These are phyloP conservation scores for Leishmania arabica DNA, from an alignment of 208 protist species.

Conservation along the genomic window DNA sequence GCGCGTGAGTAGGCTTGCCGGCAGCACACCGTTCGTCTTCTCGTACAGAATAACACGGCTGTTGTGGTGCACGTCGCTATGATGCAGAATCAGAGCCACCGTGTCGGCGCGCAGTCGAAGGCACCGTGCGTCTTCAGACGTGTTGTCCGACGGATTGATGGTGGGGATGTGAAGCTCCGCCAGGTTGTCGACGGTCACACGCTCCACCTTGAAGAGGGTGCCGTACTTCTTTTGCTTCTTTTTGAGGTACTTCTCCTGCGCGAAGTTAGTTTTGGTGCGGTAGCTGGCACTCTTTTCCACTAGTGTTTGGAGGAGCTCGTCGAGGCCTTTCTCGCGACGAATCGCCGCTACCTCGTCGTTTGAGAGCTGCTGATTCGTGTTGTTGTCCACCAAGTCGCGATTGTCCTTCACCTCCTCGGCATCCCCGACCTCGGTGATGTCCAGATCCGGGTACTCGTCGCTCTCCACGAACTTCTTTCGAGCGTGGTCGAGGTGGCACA, in stretches of 20 bases:
- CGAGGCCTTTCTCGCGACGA: constrained; percentile 71
- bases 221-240: constrained; percentile 93
- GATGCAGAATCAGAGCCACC: constrained; percentile 83
- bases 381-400: constrained; percentile 79
- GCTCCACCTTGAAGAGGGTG: constrained; percentile 84
- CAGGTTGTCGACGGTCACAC: constrained; percentile 68
- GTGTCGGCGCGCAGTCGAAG: constrained; percentile 85
- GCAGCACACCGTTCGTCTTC: constrained; percentile 80
- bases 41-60: constrained; percentile 83
- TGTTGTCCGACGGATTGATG: constrained; percentile 72
- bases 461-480: constrained; percentile 58
- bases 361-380: constrained; percentile 79
- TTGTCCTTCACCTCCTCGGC: constrained; percentile 72
- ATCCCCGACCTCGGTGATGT: constrained; percentile 57
- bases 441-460: constrained; percentile 86
- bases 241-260: constrained; percentile 92
- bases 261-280: constrained; percentile 86
- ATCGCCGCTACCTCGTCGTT: constrained; percentile 79
- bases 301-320: constrained; percentile 74
- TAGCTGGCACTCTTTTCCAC: constrained; percentile 89
- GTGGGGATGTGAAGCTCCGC: constrained; percentile 83
- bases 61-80: constrained; percentile 80
- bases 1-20: constrained; percentile 74
- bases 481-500: constrained; percentile 66
- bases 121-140: constrained; percentile 60